Evolutionary conservation across 2,329 filamentous ascomycete species (phyloP).

Genomic region (Hawksworthiomyces lignivorus): DNA sequence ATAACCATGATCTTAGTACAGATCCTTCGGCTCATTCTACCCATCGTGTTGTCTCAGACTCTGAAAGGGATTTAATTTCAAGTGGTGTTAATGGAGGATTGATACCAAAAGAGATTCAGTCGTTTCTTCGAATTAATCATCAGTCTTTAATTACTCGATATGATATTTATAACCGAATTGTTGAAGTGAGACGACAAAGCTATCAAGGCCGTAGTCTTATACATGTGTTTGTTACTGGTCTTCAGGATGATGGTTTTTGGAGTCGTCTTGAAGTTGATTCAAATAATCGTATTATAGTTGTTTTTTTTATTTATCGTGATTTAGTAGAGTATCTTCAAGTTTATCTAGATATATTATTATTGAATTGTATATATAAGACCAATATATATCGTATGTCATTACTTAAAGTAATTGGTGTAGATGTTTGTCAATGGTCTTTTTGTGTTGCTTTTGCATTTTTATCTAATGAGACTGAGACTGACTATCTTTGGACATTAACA

Average conservation of each 20-base stretch:
- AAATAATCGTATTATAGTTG: neutral
- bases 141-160: neutral
- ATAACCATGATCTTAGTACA: too few species aligned
- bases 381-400: neutral
- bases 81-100: too few species aligned
- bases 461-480: too few species aligned
- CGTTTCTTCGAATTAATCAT: too few species aligned
- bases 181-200: neutral
- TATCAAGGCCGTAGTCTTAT: neutral
- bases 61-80: too few species aligned
- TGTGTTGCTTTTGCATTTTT: too few species aligned
- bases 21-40: too few species aligned
- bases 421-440: neutral
- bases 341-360: neutral
- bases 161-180: neutral
- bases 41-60: too few species aligned
- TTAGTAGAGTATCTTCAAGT: neutral
- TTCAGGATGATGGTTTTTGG: neutral
- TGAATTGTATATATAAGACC: neutral
- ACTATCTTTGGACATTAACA: too few species aligned
- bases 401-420: neutral
- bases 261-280: neutral
- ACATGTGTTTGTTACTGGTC: neutral
- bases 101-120: too few species aligned
- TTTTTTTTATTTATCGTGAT: neutral